Evolutionary conservation across 2,329 filamentous ascomycete genomes (phyloP).

Genomic region (Ceratocystis eucalypticola): DNA sequence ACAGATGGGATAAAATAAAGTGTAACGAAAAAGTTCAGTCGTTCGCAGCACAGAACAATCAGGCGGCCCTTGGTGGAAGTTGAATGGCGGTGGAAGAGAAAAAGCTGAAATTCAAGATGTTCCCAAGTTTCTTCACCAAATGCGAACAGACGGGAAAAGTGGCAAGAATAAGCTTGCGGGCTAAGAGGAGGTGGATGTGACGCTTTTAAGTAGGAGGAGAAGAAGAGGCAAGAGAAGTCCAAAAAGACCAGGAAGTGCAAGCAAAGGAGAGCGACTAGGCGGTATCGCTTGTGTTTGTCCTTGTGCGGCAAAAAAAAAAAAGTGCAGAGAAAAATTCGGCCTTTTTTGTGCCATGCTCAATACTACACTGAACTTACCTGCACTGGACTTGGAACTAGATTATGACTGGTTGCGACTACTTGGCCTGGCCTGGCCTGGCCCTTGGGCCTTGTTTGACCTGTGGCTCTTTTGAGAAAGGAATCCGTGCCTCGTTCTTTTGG

Average conservation of each 20-base stretch:
- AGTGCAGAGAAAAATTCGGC: not conserved
- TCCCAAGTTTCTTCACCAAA: not conserved
- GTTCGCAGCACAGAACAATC: too few species aligned
- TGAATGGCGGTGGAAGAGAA: not conserved
- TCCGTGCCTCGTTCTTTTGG: conserved; percentile 1
- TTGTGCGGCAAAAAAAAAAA: not conserved
- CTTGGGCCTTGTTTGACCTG: not conserved
- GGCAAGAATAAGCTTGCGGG: not conserved
- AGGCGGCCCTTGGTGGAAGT: not conserved
- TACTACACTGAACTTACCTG: not conserved
- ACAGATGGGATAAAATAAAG: not conserved
- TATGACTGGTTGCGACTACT: not conserved
- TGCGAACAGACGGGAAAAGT: not conserved
- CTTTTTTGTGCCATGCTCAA: not conserved
- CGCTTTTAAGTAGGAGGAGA: not conserved
- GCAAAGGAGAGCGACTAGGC: not conserved
- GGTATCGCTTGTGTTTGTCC: not conserved
- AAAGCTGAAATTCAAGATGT: not conserved
- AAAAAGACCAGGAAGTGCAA: not conserved
- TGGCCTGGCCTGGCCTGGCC: not conserved
- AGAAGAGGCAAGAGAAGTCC: not conserved
- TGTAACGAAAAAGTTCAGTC: too few species aligned
- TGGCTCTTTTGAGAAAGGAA: not conserved
- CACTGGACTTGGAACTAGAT: not conserved
- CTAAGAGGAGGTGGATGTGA: not conserved